Evolutionary conservation across 208 protist genomes (phyloP).

Genomic region (Borovskyia barvae): DNA sequence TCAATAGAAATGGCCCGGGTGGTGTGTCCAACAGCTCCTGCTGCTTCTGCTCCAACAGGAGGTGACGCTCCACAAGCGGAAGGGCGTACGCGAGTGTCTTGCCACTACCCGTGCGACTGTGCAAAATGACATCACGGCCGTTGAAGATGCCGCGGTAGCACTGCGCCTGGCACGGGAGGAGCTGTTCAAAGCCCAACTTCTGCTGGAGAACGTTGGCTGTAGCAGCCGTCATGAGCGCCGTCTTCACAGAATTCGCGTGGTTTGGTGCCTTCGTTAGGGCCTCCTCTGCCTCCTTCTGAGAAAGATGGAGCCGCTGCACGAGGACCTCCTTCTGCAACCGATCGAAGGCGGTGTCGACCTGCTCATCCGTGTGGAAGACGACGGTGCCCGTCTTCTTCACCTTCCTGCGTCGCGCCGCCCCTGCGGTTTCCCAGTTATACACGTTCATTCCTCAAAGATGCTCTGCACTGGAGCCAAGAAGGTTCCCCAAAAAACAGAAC

Average conservation of each 20-base stretch:
- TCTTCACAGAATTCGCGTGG: conserved; percentile 21
- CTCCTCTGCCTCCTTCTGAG: conserved; percentile 16
- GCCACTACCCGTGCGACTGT: conserved; percentile 94
- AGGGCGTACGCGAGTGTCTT: conserved; percentile 99
- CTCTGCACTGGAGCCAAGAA: conserved; percentile 5
- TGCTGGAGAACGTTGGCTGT: conserved; percentile 51
- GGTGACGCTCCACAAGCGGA: conserved; percentile 89
- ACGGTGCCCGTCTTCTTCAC: conserved; percentile 85
- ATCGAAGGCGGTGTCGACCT: conserved; percentile 66
- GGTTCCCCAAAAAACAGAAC: conserved; percentile 4
- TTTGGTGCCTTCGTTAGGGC: conserved; percentile 25
- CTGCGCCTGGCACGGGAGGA: conserved; percentile 85
- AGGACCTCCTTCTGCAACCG: conserved; percentile 58
- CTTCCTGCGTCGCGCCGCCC: conserved; percentile 44
- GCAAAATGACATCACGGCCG: conserved; percentile 88
- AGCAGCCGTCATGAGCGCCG: conserved; percentile 62
- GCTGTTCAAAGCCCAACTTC: conserved; percentile 53
- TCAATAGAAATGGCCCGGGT: conserved; percentile 68
- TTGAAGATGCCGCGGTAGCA: conserved; percentile 87
- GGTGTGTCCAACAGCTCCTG: not conserved
- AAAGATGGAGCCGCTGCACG: conserved; percentile 23
- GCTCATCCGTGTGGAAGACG: conserved; percentile 73
- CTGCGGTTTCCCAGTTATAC: conserved; percentile 83
- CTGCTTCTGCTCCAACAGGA: conserved; percentile 43
- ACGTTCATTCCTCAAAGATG: conserved; percentile 27